Evolutionary conservation across 1,284 basidiomycete genomes (phyloP).

Genomic region (Inonotus obliquus): DNA sequence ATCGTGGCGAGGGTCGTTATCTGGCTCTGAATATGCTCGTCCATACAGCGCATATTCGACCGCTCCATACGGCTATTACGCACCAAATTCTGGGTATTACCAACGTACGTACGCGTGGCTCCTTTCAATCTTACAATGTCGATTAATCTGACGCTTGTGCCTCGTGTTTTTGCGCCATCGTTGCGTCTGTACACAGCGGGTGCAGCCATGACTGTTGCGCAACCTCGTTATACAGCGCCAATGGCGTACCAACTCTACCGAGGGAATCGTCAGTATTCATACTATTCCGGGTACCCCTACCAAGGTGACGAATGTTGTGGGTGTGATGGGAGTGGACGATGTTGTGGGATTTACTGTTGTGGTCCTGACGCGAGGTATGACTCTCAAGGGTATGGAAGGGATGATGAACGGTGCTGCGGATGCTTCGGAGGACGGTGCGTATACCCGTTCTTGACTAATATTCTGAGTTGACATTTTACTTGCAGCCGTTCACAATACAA

Average conservation of each 20-base stretch:
- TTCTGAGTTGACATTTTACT: not conserved
- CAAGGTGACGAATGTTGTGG: slow-evolving; percentile 2
- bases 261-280: not conserved
- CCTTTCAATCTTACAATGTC: not conserved
- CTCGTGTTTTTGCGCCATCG: not conserved
- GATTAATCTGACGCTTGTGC: not conserved
- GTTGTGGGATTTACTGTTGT: not conserved
- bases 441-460: not conserved
- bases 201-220: slow-evolving; percentile 5
- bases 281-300: not conserved
- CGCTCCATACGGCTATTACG: not conserved
- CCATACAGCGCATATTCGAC: slow-evolving; percentile 7
- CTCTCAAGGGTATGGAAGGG: not conserved
- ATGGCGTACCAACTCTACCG: slow-evolving; percentile 13
- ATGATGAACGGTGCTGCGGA: slow-evolving; percentile 8
- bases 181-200: not conserved
- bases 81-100: slow-evolving; percentile 5
- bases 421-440: slow-evolving; percentile 4
- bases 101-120: slow-evolving; percentile 4
- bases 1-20: not conserved
- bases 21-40: slow-evolving; percentile 1
- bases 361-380: not conserved
- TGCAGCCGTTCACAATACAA: not conserved
- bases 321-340: not conserved
- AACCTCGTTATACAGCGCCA: slow-evolving; percentile 10